Percentiles rank a stretch among this genome's conserved stretches.
Evolutionary conservation across 805 yeast species (phyloP).

Genomic region (Cyberlindnera mrakii): DNA sequence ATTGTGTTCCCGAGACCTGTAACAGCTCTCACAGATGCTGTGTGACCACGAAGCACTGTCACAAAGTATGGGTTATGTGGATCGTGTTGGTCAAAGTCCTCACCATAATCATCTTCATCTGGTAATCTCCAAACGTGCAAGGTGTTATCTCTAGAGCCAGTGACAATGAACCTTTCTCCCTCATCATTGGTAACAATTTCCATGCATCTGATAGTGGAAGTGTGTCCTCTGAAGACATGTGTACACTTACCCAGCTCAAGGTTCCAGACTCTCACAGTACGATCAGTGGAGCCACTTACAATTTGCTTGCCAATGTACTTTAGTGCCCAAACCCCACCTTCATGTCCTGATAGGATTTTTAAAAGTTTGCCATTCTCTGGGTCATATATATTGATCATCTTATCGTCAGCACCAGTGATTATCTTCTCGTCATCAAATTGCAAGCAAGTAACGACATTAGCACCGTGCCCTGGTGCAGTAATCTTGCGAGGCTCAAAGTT

Average conservation of each 20-base stretch:
- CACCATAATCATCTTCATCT: slow-evolving; percentile 25
- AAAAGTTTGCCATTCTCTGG: slow-evolving; percentile 64
- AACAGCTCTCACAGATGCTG: slow-evolving; percentile 78
- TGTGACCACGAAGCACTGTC: slow-evolving; percentile 67
- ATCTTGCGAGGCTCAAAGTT: slow-evolving; percentile 59
- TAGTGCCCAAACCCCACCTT: slow-evolving; percentile 98
- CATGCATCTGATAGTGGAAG: slow-evolving; percentile 87
- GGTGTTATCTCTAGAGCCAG: slow-evolving; percentile 85
- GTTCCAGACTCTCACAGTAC: slow-evolving; percentile 93
- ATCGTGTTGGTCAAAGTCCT: slow-evolving; percentile 28
- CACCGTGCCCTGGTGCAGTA: slow-evolving; percentile 63
- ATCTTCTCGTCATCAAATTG: slow-evolving; percentile 89
- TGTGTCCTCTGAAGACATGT: slow-evolving; percentile 86
- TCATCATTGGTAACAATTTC: slow-evolving; percentile 71
- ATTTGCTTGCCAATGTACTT: slow-evolving; percentile 78
- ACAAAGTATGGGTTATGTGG: slow-evolving; percentile 55
- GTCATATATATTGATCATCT: slow-evolving; percentile 72
- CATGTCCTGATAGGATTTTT: slow-evolving; percentile 73
- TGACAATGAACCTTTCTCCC: slow-evolving; percentile 69
- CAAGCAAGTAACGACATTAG: slow-evolving; percentile 87
- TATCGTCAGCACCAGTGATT: slow-evolving; percentile 90
- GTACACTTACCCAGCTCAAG: slow-evolving; percentile 80
- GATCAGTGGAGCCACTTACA: slow-evolving; percentile 91
- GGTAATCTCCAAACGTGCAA: slow-evolving; percentile 84
- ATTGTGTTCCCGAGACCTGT: slow-evolving; percentile 80